Base-by-base conservation (phyloP, 768 basidiomycete genomes). In the Suillus sp. region DNA sequence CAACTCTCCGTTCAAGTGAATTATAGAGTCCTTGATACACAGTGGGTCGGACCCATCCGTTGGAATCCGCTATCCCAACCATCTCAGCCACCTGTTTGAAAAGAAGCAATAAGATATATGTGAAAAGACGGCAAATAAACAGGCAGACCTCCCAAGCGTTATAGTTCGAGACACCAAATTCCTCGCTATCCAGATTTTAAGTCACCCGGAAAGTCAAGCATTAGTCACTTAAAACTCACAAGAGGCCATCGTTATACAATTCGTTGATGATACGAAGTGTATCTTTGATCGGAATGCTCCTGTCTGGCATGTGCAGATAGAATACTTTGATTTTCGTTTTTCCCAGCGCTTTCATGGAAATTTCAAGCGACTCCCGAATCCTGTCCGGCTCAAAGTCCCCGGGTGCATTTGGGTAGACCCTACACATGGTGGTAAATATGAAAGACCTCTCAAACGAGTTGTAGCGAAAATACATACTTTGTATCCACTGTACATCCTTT, bases 21-120 rank as follows among this genome's bases (percentile, higher is more conserved):
- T 84, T 82, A 71, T 82, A 83, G 54, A 81, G 60, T 1, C 80
- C 82, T 65, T 86, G 83, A 67, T 84, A 84, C 14, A 79, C 77
- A 0, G 80, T 81, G 0, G 84, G 83, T 68, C 75, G 74, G 65
- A 85, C 75, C 76, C 78, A 86, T 30, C 80, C 80, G 47, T 82
- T 78, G 40, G 74, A 70, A 18, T 75, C 70, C 64, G 82, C 81
- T 53, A 80, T 78, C 35, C 61, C 67, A 43, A 79, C 76, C 4
- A 79, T 78, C 66, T 84, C 80, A 2, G 83, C 81, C 40, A 85
- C 83, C 63, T 69, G 40, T 10, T 22, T 25, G 14, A 5, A 32
- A 30, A n/a, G 16, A 25, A 58, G 22, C 34, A 13, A 25, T 47
- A 47, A 47, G 22, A 14, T 47, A 47, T 25, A 2, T 6, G 32